Percentiles rank a stretch among this genome's conserved stretches.
Evolutionary conservation across 2,329 filamentous ascomycete genomes (phyloP).

Genomic region (Trichoderma hamatum): DNA sequence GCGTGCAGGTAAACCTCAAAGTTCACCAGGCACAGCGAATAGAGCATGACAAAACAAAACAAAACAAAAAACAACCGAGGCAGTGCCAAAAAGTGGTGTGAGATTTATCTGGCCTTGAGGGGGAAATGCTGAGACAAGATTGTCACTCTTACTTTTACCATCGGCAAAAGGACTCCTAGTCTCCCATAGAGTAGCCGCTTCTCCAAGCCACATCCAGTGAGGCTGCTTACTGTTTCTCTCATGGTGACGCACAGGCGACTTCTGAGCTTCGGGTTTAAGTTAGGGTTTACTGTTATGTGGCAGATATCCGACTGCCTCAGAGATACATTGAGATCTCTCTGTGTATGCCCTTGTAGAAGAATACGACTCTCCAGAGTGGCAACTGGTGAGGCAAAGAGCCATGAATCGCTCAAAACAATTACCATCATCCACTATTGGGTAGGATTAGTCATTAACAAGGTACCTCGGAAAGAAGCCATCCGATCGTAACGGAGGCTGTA

Average conservation of each 20-base stretch:
- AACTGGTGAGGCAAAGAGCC: background rate
- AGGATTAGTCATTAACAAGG: background rate
- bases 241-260: constrained; percentile 1
- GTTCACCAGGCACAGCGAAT: background rate
- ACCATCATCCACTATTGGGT: background rate
- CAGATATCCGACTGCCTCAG: background rate
- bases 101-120: background rate
- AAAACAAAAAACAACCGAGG: background rate
- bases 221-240: constrained; percentile 19
- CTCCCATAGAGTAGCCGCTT: background rate
- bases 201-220: constrained; percentile 1
- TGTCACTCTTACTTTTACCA: background rate
- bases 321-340: background rate
- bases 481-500: background rate
- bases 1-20: background rate
- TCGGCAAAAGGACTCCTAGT: background rate
- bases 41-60: background rate
- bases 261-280: background rate
- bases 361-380: background rate
- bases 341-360: background rate
- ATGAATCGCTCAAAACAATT: background rate
- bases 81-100: background rate
- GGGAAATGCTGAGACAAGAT: background rate
- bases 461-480: background rate
- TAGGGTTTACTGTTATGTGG: background rate